Conservation (phyloP, 2,329 filamentous ascomycete genomes). For the Aspergillus chevalieri region DNA sequence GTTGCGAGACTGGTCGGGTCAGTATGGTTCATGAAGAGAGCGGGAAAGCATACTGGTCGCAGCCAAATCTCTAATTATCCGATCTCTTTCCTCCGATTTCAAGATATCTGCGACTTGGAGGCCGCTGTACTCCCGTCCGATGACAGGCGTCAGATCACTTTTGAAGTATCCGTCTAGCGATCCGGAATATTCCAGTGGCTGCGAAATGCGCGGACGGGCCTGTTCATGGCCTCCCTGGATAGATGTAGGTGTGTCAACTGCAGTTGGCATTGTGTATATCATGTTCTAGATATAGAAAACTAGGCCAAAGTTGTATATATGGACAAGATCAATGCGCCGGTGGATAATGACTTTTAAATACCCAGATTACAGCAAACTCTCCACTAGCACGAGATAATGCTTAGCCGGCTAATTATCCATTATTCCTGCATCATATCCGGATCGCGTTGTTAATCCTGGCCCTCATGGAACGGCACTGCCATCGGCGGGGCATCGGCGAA, state of each 20-base stretch:
- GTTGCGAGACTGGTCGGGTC: conserved; percentile 52
- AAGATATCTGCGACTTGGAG: conserved; percentile 47
- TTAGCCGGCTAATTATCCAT: too few relatives aligned
- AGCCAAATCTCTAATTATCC: conserved; percentile 58
- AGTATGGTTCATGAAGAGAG: conserved; percentile 22
- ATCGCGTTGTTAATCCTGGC: not conserved
- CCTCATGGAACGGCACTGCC: conserved; percentile 3
- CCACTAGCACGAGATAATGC: not conserved
- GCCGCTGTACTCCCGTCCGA: conserved; percentile 36
- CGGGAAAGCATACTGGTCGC: conserved; percentile 52
- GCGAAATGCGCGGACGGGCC: conserved; percentile 14
- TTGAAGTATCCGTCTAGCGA: conserved; percentile 33
- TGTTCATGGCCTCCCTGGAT: conserved; percentile 18
- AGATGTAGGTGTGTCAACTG: conserved; percentile 4
- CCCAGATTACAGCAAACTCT: not conserved
- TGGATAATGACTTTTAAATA: not conserved
- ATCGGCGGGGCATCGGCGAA: conserved; percentile 21
- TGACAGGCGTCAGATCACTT: conserved; percentile 37
- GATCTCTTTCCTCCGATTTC: conserved; percentile 55
- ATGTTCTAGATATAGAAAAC: not conserved
- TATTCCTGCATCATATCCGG: too few relatives aligned
- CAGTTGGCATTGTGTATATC: conserved; percentile 12
- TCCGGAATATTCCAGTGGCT: conserved; percentile 35
- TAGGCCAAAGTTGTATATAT: not conserved
- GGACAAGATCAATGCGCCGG: not conserved